Evolutionary conservation across 2,329 filamentous ascomycete genomes (phyloP).

Genomic region (Diaporthe destruens): DNA sequence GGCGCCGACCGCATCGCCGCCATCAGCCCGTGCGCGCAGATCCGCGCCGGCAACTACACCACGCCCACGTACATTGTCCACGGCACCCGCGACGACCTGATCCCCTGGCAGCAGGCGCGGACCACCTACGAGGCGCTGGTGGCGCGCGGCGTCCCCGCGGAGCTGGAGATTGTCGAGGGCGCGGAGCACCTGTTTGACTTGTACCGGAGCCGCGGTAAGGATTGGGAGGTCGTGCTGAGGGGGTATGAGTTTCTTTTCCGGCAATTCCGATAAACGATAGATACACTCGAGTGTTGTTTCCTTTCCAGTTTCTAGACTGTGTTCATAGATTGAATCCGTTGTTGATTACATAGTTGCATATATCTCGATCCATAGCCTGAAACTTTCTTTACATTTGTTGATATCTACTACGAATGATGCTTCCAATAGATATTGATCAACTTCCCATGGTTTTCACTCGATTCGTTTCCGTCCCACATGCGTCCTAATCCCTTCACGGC

Average conservation of each 20-base stretch:
- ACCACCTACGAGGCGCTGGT: conserved; percentile 43
- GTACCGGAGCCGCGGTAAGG: neutral
- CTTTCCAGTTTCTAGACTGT: neutral
- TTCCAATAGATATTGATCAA: too few species aligned
- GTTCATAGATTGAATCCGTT: neutral
- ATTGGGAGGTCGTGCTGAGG: neutral
- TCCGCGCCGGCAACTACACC: conserved; percentile 44
- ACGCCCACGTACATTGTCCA: conserved; percentile 51
- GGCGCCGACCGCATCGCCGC: conserved; percentile 37
- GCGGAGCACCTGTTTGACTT: conserved; percentile 31
- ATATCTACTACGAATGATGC: too few species aligned
- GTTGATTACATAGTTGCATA: neutral
- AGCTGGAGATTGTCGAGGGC: conserved; percentile 39
- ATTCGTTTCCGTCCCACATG: too few species aligned
- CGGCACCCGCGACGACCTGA: conserved; percentile 47
- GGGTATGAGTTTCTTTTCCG: neutral
- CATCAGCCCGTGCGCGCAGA: conserved; percentile 47
- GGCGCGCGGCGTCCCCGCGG: conserved; percentile 36
- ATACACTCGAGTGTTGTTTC: neutral
- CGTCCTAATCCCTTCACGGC: too few species aligned
- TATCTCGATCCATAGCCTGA: too few species aligned
- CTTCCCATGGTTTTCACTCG: too few species aligned
- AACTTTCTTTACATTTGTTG: too few species aligned
- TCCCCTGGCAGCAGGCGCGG: conserved; percentile 46
- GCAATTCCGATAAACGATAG: neutral